Percentiles rank a stretch among this genome's conserved stretches.
These are phyloP conservation scores for Aotearoamyces nothofagi DNA, from an alignment of 2,329 filamentous ascomycete genomes.

Conservation along the genomic window DNA sequence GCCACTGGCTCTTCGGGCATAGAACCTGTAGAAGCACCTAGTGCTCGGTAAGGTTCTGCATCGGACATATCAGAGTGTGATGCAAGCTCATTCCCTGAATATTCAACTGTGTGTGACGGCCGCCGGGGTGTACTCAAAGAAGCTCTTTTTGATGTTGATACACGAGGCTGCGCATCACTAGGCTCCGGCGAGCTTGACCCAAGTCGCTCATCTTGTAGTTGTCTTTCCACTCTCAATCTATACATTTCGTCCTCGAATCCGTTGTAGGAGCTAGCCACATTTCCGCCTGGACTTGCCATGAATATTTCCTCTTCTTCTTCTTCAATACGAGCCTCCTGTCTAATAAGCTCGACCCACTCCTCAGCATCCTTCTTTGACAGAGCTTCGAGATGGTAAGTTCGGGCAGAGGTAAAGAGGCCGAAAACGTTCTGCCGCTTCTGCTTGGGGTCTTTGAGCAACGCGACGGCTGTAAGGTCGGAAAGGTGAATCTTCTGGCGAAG, in stretches of 20 bases:
- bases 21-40: slow-evolving; percentile 15
- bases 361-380: slow-evolving; percentile 57
- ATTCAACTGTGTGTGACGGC: slow-evolving; percentile 47
- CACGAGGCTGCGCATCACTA: slow-evolving; percentile 18
- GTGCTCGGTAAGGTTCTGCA: slow-evolving; percentile 29
- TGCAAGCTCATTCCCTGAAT: slow-evolving; percentile 54
- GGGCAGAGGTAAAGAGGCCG: slow-evolving; percentile 78
- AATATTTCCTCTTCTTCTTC: slow-evolving; percentile 80
- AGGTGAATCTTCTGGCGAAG: slow-evolving; percentile 78
- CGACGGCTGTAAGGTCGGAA: slow-evolving; percentile 81
- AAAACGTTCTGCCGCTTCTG: slow-evolving; percentile 79
- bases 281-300: slow-evolving; percentile 46
- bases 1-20: slow-evolving; percentile 17
- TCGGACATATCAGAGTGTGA: slow-evolving; percentile 86
- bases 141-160: slow-evolving; percentile 11
- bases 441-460: slow-evolving; percentile 77
- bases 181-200: slow-evolving; percentile 46
- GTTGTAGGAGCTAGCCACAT: slow-evolving; percentile 10
- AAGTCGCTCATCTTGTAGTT: slow-evolving; percentile 17
- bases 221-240: slow-evolving; percentile 10
- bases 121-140: slow-evolving; percentile 22
- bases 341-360: slow-evolving; percentile 75
- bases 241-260: slow-evolving; percentile 16
- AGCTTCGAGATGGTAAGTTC: slow-evolving; percentile 85
- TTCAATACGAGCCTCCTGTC: slow-evolving; percentile 67